These are phyloP conservation scores for Anethum foeniculum DNA, from an alignment of 140 eudicot genomes.

Conservation along the genomic window DNA sequence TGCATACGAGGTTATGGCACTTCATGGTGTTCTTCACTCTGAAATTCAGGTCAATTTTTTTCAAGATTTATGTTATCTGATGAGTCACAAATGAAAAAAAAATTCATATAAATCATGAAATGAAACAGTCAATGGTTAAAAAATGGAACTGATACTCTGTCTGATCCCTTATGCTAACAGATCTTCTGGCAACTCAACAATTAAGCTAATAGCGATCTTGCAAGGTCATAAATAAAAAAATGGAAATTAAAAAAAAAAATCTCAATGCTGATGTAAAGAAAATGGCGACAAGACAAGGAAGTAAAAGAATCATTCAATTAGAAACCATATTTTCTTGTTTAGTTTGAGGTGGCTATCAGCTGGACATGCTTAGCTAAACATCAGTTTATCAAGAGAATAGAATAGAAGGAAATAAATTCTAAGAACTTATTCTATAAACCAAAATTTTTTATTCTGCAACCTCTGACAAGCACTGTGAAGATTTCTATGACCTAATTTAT, in stretches of 20 bases:
- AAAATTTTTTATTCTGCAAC: neutral
- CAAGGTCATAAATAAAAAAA: neutral
- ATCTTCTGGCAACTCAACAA: neutral
- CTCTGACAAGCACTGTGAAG: neutral
- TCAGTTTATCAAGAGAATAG: neutral
- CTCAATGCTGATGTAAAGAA: neutral
- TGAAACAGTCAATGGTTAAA: neutral
- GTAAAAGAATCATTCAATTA: neutral
- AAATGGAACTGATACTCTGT: constrained; percentile 10
- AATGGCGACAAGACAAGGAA: neutral
- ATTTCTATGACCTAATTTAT: neutral
- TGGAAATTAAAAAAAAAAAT: neutral
- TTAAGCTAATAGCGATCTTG: neutral
- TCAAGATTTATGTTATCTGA: neutral
- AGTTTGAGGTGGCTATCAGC: neutral
- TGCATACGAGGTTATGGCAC: constrained; percentile 80
- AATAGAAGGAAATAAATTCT: neutral
- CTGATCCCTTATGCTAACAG: neutral
- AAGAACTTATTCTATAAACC: neutral
- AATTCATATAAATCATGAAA: neutral
- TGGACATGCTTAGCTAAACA: neutral
- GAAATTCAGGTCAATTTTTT: constrained; percentile 53
- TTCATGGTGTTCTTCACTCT: constrained; percentile 80
- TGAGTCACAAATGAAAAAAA: neutral
- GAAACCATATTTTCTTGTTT: neutral